Evolutionary conservation across 148 eudicot genomes (phyloP), one percentile per base, ranked within the genome.

Genomic region (Silene uniflora): DNA sequence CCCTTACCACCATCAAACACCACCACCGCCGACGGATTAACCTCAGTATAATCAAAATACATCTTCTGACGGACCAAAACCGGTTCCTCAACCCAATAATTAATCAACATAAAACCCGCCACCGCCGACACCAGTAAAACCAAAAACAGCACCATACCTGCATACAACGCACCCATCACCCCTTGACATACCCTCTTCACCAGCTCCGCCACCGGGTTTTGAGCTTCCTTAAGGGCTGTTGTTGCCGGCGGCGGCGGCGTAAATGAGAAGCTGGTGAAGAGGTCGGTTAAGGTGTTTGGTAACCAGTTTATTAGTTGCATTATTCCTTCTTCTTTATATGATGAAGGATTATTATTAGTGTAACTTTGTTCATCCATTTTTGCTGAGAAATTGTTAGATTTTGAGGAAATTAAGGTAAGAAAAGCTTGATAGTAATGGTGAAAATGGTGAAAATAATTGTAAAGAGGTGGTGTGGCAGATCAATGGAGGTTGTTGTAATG

Each of bases 41-140:
- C 64, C 2, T 77, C 75, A 6, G 88, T 69, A 68, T 90, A 93
- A 78, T 91, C 98, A 65, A 93, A 93, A 16, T 78, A 29, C 84
- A 93, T 23, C 14, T 14, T 81, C 77, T 87, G 86, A 35, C 71
- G 79, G 0, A 85, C 72, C 58, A 76, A 70, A 75, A 91, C 77
- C 6, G 98, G 98, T 69, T 91, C 82, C 32, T 93, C 98, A n/a
- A 81, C 87, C 93, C 83, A 91, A 17, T 68, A 2, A 29, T 80
- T 63, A 44, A 93, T 93, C 71, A 87, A 27, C 72, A 84, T 73
- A 0, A 90, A 80, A 14, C 91, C 98, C 49, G 89, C 0, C 22
- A 76, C 29, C 22, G 76, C 66, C 10, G 98, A 85, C 75, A 80
- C 70, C 46, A 67, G 70, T 89, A 93, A 77, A 29, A 84, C 69